Evolutionary conservation across 1,284 basidiomycete species (phyloP).

Genomic region (Neonothopanus nambi): DNA sequence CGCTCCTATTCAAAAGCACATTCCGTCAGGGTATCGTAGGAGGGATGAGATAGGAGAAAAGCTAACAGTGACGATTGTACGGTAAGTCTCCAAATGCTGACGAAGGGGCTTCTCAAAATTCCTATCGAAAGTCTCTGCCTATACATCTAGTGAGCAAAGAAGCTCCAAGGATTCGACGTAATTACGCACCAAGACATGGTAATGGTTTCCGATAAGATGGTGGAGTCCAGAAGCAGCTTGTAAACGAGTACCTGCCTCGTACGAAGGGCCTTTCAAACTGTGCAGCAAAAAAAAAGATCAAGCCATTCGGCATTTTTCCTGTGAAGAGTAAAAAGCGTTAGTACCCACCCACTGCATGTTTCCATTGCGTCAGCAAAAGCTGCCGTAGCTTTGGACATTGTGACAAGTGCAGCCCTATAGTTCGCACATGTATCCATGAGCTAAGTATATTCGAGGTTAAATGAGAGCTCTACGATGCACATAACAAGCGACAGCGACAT

Average conservation of each 20-base stretch:
- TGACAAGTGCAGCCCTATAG: constrained; percentile 82
- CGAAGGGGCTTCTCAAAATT: constrained; percentile 89
- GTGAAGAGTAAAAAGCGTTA: constrained; percentile 4
- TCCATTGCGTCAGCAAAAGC: constrained; percentile 87
- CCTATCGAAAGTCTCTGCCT: constrained; percentile 86
- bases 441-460: constrained; percentile 40
- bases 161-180: background rate
- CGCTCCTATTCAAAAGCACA: constrained; percentile 59
- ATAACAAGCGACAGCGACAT: constrained; percentile 31
- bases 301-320: too few species aligned
- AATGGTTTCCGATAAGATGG: constrained; percentile 91
- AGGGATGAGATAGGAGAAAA: constrained; percentile 15
- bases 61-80: constrained; percentile 67
- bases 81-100: constrained; percentile 83
- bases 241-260: constrained; percentile 75
- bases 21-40: background rate
- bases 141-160: constrained; percentile 9
- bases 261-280: constrained; percentile 77
- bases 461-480: constrained; percentile 2
- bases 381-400: constrained; percentile 85
- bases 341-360: constrained; percentile 72
- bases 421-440: constrained; percentile 78
- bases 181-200: constrained; percentile 77
- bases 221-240: constrained; percentile 89
- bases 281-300: background rate